Evolutionary conservation across 2,329 filamentous ascomycete genomes (phyloP), one percentile per base, ranked within the genome.

Genomic region (Helotiales sp.): DNA sequence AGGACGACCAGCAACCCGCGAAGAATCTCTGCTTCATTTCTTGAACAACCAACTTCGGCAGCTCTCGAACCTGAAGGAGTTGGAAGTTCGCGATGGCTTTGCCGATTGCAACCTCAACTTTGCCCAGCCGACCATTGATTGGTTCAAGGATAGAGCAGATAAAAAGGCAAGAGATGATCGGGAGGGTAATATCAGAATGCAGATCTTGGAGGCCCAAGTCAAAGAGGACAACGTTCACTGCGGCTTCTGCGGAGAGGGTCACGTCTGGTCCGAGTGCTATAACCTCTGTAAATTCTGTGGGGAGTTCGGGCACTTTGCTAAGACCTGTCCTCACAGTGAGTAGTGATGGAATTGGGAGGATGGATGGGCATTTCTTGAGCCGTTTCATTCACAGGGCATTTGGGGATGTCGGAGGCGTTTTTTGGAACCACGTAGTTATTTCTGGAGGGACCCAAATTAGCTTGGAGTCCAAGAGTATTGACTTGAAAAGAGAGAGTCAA

Each of bases 211-310:
- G 13, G 45, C 10, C 13, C 45, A 26, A 13, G 45, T 11, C 2
- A 49, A 49, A 3, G 45, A 49, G 5, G 32, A 43, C 1, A 62
- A 37, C 17, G 1, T 62, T 13, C 60, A 50, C 20, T 67, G 61
- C 32, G 61, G 28, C 17, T 67, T 67, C 49, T 67, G 61, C 32
- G 49, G 61, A 1, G 65, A 67, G 13, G 47, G 47, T 6, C 55
- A 64, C 30, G n/a, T 62, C 13, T 68, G 57, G 57, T 45, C 37
- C 6, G 20, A 68, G 3, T 68, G 61, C n/a, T 52, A 64, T 24
- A 68, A 62, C 20, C 58, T 64, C 22, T 68, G 65, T 32, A 57
- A 49, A 2, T 43, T 58, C 17, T 68, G 61, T 22, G 62, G 65
- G 6, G 62, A 61, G 6, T 64, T 49, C 47, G 62, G 57, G 8